Conservation (phyloP, 2,329 filamentous ascomycete genomes). For the Parascedosporium putredinis region DNA sequence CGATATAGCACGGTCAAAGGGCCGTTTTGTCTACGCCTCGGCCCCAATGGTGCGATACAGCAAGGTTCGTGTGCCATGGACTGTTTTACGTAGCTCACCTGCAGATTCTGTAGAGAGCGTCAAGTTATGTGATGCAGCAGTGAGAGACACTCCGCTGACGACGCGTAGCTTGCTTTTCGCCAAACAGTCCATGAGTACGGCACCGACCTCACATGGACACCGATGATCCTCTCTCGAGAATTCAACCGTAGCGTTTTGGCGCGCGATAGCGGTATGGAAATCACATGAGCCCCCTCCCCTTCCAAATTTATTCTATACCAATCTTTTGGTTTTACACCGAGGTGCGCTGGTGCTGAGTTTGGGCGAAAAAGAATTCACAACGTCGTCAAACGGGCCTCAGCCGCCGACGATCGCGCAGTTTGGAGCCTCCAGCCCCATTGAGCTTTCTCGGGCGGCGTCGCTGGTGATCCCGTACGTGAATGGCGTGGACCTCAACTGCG, state of each 20-base stretch:
- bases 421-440: conserved; percentile 49
- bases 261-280: conserved; percentile 43
- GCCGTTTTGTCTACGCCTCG: conserved; percentile 45
- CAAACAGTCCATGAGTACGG: conserved; percentile 55
- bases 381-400: conserved; percentile 40
- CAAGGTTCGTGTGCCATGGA: conserved; percentile 35
- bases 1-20: conserved; percentile 38
- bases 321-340: too few species aligned
- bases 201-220: conserved; percentile 59
- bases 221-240: conserved; percentile 61
- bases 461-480: conserved; percentile 51
- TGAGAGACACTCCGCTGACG: background rate
- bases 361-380: conserved; percentile 42
- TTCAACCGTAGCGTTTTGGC: conserved; percentile 53
- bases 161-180: conserved; percentile 52
- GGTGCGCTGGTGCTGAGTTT: background rate
- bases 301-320: too few species aligned
- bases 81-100: too few species aligned
- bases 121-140: background rate
- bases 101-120: background rate
- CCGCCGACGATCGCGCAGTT: conserved; percentile 58
- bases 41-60: conserved; percentile 62
- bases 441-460: conserved; percentile 51
- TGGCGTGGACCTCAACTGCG: conserved; percentile 63
- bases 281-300: too few species aligned